Evolutionary conservation across 192 early-diverging fungal species (phyloP).

Genomic region (Polychytrium aggregatum): DNA sequence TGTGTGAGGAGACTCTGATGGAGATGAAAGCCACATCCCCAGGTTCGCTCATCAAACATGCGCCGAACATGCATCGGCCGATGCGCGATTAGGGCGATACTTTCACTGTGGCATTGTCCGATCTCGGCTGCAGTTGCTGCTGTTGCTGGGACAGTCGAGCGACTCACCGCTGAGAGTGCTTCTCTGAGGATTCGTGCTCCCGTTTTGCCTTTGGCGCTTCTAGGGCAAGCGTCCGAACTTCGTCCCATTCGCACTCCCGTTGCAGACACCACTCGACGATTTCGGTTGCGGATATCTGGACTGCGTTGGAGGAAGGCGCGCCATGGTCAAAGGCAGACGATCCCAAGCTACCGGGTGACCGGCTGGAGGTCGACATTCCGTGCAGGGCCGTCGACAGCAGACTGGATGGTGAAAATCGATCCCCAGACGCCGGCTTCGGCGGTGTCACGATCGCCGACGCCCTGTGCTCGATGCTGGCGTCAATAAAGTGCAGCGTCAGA

Average conservation of each 20-base stretch:
- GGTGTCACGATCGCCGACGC: not conserved
- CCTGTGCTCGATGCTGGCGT: too few species aligned
- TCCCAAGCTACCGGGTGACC: not conserved
- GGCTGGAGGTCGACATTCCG: not conserved
- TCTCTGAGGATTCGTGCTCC: not conserved
- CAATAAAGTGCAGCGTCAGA: too few species aligned
- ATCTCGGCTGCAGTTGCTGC: not conserved
- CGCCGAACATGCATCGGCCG: too few species aligned
- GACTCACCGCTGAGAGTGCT: not conserved
- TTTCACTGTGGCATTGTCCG: constrained; percentile 13
- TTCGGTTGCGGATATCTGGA: constrained; percentile 13
- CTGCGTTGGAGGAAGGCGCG: too few species aligned
- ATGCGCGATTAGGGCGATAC: too few species aligned
- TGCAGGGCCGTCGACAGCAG: constrained; percentile 4
- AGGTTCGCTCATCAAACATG: too few species aligned
- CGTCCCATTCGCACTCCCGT: constrained; percentile 21
- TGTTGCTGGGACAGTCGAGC: not conserved
- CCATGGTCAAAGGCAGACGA: too few species aligned
- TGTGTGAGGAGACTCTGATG: too few species aligned
- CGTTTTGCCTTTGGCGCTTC: constrained; percentile 8
- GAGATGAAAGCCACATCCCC: too few species aligned
- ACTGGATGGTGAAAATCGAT: constrained; percentile 10
- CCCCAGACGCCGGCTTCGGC: constrained; percentile 7
- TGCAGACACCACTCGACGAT: constrained; percentile 26
- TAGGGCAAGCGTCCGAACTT: too few species aligned